phyloP scores from a whole-genome alignment of 1,139 yeast genomes.

The Suhomyces taliae region DNA sequence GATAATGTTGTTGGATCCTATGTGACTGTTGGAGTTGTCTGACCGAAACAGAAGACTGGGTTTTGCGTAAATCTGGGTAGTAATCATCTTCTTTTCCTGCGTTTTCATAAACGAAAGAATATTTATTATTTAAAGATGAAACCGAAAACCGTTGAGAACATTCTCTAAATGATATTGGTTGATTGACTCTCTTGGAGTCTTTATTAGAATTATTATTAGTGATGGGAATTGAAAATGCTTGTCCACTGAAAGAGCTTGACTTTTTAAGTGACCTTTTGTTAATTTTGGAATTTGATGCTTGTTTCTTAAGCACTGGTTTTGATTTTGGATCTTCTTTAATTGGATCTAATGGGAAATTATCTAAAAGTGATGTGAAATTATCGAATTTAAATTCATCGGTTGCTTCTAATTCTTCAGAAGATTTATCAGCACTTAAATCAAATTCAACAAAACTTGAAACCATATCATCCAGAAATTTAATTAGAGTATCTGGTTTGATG shows the following conservation, averaged over 20 bases:
- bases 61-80: constrained; percentile 1
- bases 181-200: constrained; percentile 11
- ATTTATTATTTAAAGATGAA: constrained; percentile 16
- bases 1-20: constrained; percentile 13
- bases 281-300: constrained; percentile 11
- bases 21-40: constrained; percentile 6
- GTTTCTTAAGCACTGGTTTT: constrained; percentile 5
- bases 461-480: constrained; percentile 3
- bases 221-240: constrained; percentile 5
- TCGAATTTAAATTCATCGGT: background rate
- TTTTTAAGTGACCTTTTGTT: constrained; percentile 16
- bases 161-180: constrained; percentile 27
- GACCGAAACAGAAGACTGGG: constrained; percentile 5
- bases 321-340: background rate
- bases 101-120: constrained; percentile 24
- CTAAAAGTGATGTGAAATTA: background rate
- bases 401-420: constrained; percentile 3
- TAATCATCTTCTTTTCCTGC: constrained; percentile 9
- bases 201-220: background rate
- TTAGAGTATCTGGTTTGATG: constrained; percentile 5
- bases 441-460: constrained; percentile 9
- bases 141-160: constrained; percentile 28
- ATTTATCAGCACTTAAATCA: constrained; percentile 11
- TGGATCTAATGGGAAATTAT: background rate
- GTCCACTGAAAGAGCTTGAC: constrained; percentile 16